phyloP scores from a whole-genome alignment of 805 yeast genomes.

The Teunomyces atbi region DNA sequence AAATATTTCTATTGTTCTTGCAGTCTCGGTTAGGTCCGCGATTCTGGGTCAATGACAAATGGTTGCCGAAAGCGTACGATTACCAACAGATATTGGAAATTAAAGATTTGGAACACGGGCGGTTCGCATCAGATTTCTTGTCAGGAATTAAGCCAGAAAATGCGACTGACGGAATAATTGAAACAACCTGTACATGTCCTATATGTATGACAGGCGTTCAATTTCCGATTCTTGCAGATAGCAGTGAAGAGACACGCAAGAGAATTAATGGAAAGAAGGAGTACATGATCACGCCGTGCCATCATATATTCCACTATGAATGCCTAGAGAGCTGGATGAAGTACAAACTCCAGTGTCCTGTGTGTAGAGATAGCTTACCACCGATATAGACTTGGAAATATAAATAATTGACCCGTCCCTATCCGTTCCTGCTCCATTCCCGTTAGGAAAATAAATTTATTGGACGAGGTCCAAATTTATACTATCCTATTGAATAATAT shows the following conservation, averaged over 20 bases:
- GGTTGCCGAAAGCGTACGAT: slow-evolving; percentile 79
- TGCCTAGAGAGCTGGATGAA: slow-evolving; percentile 94
- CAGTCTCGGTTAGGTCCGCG: slow-evolving; percentile 77
- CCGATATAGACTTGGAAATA: slow-evolving; percentile 50
- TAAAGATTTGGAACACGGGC: slow-evolving; percentile 60
- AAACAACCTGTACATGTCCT: slow-evolving; percentile 70
- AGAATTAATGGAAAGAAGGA: slow-evolving; percentile 14
- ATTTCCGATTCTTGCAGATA: slow-evolving; percentile 41
- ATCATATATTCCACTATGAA: slow-evolving; percentile 84
- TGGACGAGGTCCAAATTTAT: not conserved
- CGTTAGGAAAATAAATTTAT: not conserved
- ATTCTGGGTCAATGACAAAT: slow-evolving; percentile 73
- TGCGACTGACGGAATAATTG: slow-evolving; percentile 24
- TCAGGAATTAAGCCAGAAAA: slow-evolving; percentile 27
- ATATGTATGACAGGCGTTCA: slow-evolving; percentile 85
- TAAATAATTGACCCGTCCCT: not conserved
- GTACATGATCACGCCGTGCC: slow-evolving; percentile 88
- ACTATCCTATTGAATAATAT: too few relatives aligned
- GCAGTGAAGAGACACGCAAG: slow-evolving; percentile 10
- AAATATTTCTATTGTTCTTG: slow-evolving; percentile 53
- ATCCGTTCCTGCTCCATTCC: not conserved
- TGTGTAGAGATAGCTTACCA: slow-evolving; percentile 82
- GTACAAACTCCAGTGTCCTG: slow-evolving; percentile 90
- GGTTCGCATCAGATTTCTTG: slow-evolving; percentile 52
- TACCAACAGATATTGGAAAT: slow-evolving; percentile 69